A percentile compares a stretch with the other conserved stretches of the same genome.
Evolutionary conservation across 805 yeast genomes (phyloP).

Genomic region (Ascoidea asiatica): DNA sequence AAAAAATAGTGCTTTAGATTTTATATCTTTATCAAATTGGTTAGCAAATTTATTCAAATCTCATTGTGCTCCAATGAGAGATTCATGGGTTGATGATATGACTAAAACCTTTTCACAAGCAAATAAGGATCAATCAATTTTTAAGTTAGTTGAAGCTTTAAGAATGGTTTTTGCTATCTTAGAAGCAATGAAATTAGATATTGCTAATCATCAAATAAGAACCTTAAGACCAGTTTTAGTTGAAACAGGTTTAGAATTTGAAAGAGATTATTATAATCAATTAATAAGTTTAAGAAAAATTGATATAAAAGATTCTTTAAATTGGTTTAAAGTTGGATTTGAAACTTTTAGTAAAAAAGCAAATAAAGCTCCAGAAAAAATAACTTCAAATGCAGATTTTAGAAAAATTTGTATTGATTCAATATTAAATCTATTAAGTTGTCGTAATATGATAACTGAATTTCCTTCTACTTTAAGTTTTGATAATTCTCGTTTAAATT

Average conservation of each 20-base stretch:
- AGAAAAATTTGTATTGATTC: constrained; percentile 33
- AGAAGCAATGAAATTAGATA: constrained; percentile 91
- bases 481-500: constrained; percentile 68
- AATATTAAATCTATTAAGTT: constrained; percentile 53
- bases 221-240: constrained; percentile 71
- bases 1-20: constrained; percentile 56
- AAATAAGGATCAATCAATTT: constrained; percentile 24
- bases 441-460: constrained; percentile 69
- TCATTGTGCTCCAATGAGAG: constrained; percentile 95
- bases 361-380: constrained; percentile 15
- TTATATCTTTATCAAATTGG: constrained; percentile 60
- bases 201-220: constrained; percentile 88
- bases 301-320: constrained; percentile 43
- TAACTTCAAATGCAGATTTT: constrained; percentile 9
- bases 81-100: constrained; percentile 80
- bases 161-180: constrained; percentile 67
- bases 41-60: constrained; percentile 65
- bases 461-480: constrained; percentile 77
- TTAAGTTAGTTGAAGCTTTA: constrained; percentile 58
- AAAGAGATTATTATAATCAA: constrained; percentile 56
- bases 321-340: constrained; percentile 39
- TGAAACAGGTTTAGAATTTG: constrained; percentile 81
- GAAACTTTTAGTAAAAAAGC: constrained; percentile 10
- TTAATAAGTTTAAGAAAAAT: constrained; percentile 35
- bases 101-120: constrained; percentile 31